Evolutionary conservation across 2,329 filamentous ascomycete species (phyloP), one percentile per base, ranked within the genome.

Genomic region (Didymella pinodella): DNA sequence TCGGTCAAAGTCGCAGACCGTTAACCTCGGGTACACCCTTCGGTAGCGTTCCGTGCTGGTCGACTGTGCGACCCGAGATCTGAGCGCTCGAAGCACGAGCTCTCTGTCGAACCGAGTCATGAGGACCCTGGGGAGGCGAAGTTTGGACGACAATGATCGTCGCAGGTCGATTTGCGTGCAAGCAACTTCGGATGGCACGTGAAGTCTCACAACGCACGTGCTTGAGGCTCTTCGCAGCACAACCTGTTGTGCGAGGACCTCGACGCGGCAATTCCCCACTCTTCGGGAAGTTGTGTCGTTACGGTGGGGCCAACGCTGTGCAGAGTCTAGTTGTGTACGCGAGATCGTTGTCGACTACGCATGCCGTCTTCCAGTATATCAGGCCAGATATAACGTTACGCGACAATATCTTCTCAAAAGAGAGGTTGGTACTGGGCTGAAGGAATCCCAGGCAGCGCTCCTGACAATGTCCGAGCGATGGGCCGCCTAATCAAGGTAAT

Each of bases 21-120:
- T 61, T 53, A 45, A 59, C 46, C 57, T 64, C 62, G 63, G 62
- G 55, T 60, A 54, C 52, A 63, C 54, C 65, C 61, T 61, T 60
- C 56, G 59, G 59, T 65, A 67, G 65, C 61, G 65, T 63, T 66
- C 66, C 66, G 66, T 64, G 64, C 66, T 65, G 66, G 66, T 55
- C 46, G 43, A 61, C 54, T 57, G 53, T 58, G 59, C 54, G 61
- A 67, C 48, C 64, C 62, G 64, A 67, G 64, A 69, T 69, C 64
- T 64, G 57, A 65, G 64, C 61, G 57, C 45, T 58, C 55, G 22
- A 44, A 65, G 65, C 66, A 65, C 66, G 59, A 66, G 57, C 63
- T 66, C 50, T 54, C 34, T 57, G 57, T 64, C 56, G 54, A 51
- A 43, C 44, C 45, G 62, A 63, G 55, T 63, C 63, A 64, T 47